Percentiles rank a stretch among this genome's conserved stretches.
Conservation (phyloP, 306 rosid species). For the Pterocarpus macrocarpus region DNA sequence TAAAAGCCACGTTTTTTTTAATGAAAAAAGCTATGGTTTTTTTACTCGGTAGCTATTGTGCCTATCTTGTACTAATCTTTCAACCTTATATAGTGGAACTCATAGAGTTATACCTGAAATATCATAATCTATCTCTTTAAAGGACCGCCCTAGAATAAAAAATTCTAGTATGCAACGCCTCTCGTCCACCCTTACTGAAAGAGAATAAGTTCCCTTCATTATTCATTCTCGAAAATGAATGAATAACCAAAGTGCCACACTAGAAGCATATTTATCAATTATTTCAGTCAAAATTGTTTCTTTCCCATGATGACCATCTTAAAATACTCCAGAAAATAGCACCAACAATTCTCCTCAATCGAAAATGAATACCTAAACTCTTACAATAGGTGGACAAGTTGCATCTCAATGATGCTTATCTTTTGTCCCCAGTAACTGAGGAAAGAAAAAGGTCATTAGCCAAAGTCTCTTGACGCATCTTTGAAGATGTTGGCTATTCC, state of each 20-base stretch:
- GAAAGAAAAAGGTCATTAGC: constrained; percentile 11
- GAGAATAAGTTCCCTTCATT: constrained; percentile 49
- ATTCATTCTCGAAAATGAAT: not conserved
- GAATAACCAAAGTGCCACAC: not conserved
- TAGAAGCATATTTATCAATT: constrained; percentile 21
- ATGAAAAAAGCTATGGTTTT: too few relatives aligned
- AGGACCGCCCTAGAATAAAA: constrained; percentile 43
- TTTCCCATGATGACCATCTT: constrained; percentile 9
- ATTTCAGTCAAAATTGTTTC: constrained; percentile 15
- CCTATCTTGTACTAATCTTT: not conserved
- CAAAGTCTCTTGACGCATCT: not conserved
- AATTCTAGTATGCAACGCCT: constrained; percentile 25
- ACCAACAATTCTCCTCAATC: not conserved
- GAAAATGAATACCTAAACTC: not conserved
- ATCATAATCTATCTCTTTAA: constrained; percentile 47
- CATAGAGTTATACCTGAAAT: constrained; percentile 2
- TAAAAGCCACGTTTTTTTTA: not conserved
- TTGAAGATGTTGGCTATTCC: not conserved
- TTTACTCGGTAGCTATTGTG: not conserved
- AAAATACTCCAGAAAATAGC: not conserved
- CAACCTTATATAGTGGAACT: constrained; percentile 30
- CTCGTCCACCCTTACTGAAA: constrained; percentile 45
- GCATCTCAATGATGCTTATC: constrained; percentile 32
- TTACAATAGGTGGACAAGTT: constrained; percentile 16
- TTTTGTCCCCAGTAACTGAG: constrained; percentile 13